A percentile compares a stretch with the other conserved stretches of the same genome.
phyloP scores from a whole-genome alignment of 108 stramenopile genomes.

The Asterionellopsis glacialis region DNA sequence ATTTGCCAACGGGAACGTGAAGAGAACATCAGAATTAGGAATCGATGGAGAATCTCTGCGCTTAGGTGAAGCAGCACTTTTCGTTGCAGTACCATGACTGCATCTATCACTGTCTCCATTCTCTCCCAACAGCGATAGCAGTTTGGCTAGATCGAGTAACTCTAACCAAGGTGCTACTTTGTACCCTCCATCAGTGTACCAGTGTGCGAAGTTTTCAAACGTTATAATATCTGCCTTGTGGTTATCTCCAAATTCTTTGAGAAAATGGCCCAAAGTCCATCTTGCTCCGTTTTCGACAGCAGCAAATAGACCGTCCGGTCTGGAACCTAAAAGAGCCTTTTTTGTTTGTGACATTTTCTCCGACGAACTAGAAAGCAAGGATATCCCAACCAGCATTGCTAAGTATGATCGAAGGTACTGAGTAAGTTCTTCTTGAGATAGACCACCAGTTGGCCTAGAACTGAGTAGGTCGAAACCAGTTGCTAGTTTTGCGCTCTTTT shows the following conservation, averaged over 20 bases:
- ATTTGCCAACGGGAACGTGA: slow-evolving; percentile 82
- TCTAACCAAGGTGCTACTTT: slow-evolving; percentile 89
- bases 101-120: background rate
- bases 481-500: slow-evolving; percentile 79
- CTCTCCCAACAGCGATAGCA: slow-evolving; percentile 59
- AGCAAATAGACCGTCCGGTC: slow-evolving; percentile 42
- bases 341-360: slow-evolving; percentile 1
- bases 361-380: slow-evolving; percentile 40
- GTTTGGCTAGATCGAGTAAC: slow-evolving; percentile 82
- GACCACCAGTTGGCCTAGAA: slow-evolving; percentile 31
- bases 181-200: slow-evolving; percentile 88
- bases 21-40: slow-evolving; percentile 54
- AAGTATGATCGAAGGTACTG: slow-evolving; percentile 78
- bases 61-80: background rate
- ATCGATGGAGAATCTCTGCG: background rate
- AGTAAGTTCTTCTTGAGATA: slow-evolving; percentile 58
- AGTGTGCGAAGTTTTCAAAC: slow-evolving; percentile 84
- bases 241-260: slow-evolving; percentile 33
- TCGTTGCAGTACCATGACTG: background rate
- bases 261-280: slow-evolving; percentile 76
- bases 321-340: slow-evolving; percentile 17
- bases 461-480: slow-evolving; percentile 77
- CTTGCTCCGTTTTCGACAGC: slow-evolving; percentile 78
- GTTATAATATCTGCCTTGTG: slow-evolving; percentile 31
- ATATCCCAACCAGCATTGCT: slow-evolving; percentile 77